Evolutionary conservation across 2,329 filamentous ascomycete species (phyloP).

Genomic region (Diplodia mutila): DNA sequence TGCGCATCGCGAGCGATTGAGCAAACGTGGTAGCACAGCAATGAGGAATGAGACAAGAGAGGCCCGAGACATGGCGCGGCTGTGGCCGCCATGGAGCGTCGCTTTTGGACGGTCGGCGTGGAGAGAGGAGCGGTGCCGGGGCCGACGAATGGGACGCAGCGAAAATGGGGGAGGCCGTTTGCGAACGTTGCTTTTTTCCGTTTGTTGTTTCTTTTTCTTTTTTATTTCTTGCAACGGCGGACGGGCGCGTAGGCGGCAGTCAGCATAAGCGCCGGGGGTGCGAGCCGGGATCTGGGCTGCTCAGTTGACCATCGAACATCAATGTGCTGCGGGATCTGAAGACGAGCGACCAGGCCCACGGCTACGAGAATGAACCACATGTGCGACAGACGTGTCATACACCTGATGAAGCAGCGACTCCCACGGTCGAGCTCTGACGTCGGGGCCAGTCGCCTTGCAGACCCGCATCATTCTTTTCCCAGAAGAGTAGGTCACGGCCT

Average conservation of each 20-base stretch:
- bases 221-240: neutral
- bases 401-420: no score
- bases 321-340: conserved; percentile 12
- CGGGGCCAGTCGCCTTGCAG: conserved; percentile 13
- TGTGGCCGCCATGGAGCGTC: neutral
- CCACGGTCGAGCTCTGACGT: conserved; percentile 19
- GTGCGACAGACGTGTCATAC: conserved; percentile 21
- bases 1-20: conserved; percentile 19
- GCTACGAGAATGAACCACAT: conserved; percentile 21
- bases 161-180: neutral
- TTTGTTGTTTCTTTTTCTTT: neutral
- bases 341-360: conserved; percentile 14
- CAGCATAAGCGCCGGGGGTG: conserved; percentile 18
- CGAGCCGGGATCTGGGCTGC: conserved; percentile 6
- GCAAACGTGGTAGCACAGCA: conserved; percentile 22
- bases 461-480: conserved; percentile 16
- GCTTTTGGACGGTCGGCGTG: neutral
- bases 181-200: neutral
- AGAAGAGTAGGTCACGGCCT: conserved; percentile 8
- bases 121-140: neutral
- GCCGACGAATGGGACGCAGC: neutral
- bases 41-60: conserved; percentile 25
- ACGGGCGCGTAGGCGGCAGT: conserved; percentile 24
- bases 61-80: conserved; percentile 19
- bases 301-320: conserved; percentile 3